Evolutionary conservation across 2,329 filamentous ascomycete genomes (phyloP).

Genomic region (Didymella pinodella): DNA sequence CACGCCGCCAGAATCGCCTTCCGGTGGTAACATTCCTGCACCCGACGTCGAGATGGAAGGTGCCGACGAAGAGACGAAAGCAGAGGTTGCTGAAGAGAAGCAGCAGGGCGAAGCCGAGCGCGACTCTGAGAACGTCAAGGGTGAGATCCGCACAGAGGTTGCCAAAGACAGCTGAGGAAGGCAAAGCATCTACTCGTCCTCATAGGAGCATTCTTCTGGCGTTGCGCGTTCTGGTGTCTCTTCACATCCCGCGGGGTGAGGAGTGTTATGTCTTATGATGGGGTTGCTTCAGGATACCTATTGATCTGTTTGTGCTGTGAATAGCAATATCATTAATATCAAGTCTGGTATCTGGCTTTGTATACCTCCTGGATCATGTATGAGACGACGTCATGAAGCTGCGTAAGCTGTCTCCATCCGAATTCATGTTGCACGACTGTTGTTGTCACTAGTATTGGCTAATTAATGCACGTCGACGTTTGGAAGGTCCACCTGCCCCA

Average conservation of each 20-base stretch:
- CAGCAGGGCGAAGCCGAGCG: constrained; percentile 39
- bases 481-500: constrained; percentile 10
- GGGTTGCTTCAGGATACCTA: constrained; percentile 3
- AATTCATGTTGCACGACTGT: background rate
- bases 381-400: background rate
- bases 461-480: constrained; percentile 16
- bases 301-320: background rate
- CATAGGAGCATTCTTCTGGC: constrained; percentile 20
- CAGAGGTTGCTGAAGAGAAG: constrained; percentile 32
- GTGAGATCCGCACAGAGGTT: constrained; percentile 41
- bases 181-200: constrained; percentile 1
- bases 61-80: constrained; percentile 30
- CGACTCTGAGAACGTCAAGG: constrained; percentile 42
- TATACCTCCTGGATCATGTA: background rate
- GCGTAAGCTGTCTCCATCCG: constrained; percentile 6
- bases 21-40: constrained; percentile 17
- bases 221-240: constrained; percentile 23
- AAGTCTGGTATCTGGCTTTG: background rate
- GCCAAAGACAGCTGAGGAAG: constrained; percentile 31
- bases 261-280: constrained; percentile 28
- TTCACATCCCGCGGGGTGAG: constrained; percentile 16
- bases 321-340: background rate
- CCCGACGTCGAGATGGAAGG: constrained; percentile 47
- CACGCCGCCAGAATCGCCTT: constrained; percentile 49
- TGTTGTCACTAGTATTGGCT: constrained; percentile 4